Evolutionary conservation across 139 green algal genomes (phyloP).

Genomic region (Chlorella sp.): DNA sequence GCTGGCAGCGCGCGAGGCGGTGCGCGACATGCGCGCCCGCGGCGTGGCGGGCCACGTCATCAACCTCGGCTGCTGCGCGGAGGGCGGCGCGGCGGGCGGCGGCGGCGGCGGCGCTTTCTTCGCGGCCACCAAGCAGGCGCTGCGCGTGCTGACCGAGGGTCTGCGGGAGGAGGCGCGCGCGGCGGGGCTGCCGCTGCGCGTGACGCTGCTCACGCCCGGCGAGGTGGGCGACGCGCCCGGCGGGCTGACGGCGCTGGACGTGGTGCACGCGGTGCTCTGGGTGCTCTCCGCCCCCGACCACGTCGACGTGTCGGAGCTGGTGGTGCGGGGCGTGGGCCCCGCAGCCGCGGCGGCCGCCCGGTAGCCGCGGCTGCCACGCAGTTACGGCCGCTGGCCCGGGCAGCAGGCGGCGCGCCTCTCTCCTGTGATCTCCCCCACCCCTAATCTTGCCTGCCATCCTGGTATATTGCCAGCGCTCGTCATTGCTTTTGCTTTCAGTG

Average conservation of each 20-base stretch:
- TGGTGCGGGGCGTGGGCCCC: conserved; percentile 45
- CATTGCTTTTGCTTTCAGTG: too few relatives aligned
- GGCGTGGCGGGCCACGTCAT: conserved; percentile 68
- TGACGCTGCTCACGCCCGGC: conserved; percentile 70
- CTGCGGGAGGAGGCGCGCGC: conserved; percentile 59
- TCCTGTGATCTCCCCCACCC: too few relatives aligned
- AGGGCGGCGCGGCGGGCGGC: conserved; percentile 65
- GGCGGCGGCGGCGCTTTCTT: conserved; percentile 39
- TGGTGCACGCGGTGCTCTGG: conserved; percentile 68
- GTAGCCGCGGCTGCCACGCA: too few relatives aligned
- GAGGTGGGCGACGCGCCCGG: conserved; percentile 34
- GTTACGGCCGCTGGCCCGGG: too few relatives aligned
- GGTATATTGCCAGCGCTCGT: too few relatives aligned
- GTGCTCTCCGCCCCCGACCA: conserved; percentile 62
- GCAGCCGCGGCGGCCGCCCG: too few relatives aligned
- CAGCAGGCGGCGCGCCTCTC: too few relatives aligned
- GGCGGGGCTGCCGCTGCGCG: conserved; percentile 52
- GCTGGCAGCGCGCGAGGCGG: conserved; percentile 69
- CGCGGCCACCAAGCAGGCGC: conserved; percentile 56
- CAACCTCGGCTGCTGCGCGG: conserved; percentile 70
- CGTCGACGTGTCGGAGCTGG: conserved; percentile 78
- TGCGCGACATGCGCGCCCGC: conserved; percentile 21
- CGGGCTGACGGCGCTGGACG: conserved; percentile 49
- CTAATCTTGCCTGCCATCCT: too few relatives aligned
- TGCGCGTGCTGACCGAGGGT: conserved; percentile 64